phyloP scores from a whole-genome alignment of 345 rosid species.

The Hibiscus tridactylites region DNA sequence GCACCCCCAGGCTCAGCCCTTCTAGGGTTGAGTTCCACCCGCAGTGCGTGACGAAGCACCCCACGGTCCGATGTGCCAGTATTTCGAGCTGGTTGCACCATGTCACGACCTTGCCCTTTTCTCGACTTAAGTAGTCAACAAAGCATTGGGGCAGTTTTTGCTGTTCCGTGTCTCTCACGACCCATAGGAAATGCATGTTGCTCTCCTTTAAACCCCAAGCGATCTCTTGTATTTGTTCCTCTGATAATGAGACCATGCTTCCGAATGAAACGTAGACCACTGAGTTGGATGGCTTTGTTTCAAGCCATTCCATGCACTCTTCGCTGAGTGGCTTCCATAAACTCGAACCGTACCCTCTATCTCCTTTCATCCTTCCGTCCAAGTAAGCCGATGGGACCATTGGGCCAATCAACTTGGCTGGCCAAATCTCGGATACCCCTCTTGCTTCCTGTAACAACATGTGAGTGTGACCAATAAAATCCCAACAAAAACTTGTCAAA shows the following conservation, averaged over 20 bases:
- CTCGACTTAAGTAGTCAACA: constrained; percentile 26
- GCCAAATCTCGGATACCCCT: constrained; percentile 40
- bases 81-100: constrained; percentile 73
- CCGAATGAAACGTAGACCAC: constrained; percentile 58
- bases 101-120: constrained; percentile 35
- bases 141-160: constrained; percentile 40
- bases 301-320: constrained; percentile 59
- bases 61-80: constrained; percentile 38
- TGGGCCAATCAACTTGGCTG: constrained; percentile 57
- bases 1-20: constrained; percentile 59
- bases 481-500: too few species aligned
- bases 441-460: constrained; percentile 23
- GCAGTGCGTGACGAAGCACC: constrained; percentile 67
- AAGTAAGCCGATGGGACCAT: constrained; percentile 59
- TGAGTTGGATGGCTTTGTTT: constrained; percentile 33
- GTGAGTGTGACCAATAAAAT: neutral
- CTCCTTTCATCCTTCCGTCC: constrained; percentile 40
- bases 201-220: constrained; percentile 46
- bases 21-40: constrained; percentile 77
- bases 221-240: constrained; percentile 41
- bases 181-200: constrained; percentile 49
- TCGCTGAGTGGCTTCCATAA: constrained; percentile 47
- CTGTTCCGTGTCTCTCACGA: constrained; percentile 47
- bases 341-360: constrained; percentile 61
- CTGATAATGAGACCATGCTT: constrained; percentile 49